These are phyloP conservation scores for Linum tenue DNA, from an alignment of 345 rosid species.

Conservation along the genomic window DNA sequence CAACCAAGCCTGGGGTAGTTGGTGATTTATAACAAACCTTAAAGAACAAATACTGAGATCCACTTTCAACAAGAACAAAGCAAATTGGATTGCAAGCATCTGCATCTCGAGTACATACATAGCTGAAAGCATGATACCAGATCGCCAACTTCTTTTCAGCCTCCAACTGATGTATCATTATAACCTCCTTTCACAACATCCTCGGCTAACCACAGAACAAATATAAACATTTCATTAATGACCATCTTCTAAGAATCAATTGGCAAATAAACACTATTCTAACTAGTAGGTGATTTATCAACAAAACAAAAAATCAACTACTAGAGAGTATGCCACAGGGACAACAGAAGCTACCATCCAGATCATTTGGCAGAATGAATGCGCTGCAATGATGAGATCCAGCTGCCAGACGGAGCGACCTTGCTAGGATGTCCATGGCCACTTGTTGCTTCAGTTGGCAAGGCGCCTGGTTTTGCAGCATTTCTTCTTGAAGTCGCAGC, in stretches of 20 bases:
- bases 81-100: conserved; percentile 21
- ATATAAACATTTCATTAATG: neutral
- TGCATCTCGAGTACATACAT: conserved; percentile 24
- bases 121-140: conserved; percentile 19
- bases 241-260: too few relatives aligned
- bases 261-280: too few relatives aligned
- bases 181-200: conserved; percentile 27
- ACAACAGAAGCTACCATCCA: conserved; percentile 24
- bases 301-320: too few relatives aligned
- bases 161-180: conserved; percentile 25
- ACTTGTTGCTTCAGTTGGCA: conserved; percentile 46
- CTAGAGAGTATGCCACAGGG: neutral
- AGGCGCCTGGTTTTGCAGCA: conserved; percentile 31
- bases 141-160: conserved; percentile 25
- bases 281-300: too few relatives aligned
- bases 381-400: conserved; percentile 72
- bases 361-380: conserved; percentile 57
- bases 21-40: conserved; percentile 26
- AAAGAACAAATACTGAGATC: conserved; percentile 14
- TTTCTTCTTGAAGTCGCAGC: conserved; percentile 56
- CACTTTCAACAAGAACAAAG: conserved; percentile 22
- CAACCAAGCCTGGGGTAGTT: conserved; percentile 16
- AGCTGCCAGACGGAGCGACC: conserved; percentile 54
- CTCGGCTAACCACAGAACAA: conserved; percentile 23
- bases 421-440: conserved; percentile 42